A percentile compares a stretch with the other conserved stretches of the same genome.
These are phyloP conservation scores for Amanita exitialis DNA, from an alignment of 768 basidiomycete species.

Conservation along the genomic window DNA sequence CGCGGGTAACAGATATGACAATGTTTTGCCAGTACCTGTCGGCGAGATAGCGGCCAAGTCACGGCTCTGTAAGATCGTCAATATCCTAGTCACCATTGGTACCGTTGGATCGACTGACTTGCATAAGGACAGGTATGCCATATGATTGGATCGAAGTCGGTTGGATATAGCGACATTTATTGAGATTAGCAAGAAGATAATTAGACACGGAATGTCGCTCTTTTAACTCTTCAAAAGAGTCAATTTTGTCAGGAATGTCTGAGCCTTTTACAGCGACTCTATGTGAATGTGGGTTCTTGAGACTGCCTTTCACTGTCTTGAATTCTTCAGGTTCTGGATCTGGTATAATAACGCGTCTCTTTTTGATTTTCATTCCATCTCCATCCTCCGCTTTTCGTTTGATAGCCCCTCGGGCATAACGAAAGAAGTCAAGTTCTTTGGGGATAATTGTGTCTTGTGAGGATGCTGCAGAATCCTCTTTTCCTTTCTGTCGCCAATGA, in stretches of 20 bases:
- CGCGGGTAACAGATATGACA: constrained; percentile 83
- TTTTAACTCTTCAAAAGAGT: constrained; percentile 49
- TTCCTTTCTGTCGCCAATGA: constrained; percentile 11
- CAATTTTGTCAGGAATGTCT: constrained; percentile 49
- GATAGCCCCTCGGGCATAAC: constrained; percentile 52
- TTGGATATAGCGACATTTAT: constrained; percentile 42
- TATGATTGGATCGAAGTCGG: constrained; percentile 82
- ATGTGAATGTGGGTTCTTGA: constrained; percentile 26
- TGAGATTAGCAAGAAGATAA: constrained; percentile 56
- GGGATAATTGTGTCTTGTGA: constrained; percentile 43
- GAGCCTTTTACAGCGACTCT: constrained; percentile 69
- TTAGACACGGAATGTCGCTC: constrained; percentile 49
- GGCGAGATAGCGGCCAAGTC: constrained; percentile 94
- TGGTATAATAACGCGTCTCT: constrained; percentile 19
- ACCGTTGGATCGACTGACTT: constrained; percentile 33
- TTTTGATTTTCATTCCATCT: constrained; percentile 20
- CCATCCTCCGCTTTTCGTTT: constrained; percentile 39
- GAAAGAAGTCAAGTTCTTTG: constrained; percentile 85
- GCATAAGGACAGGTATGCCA: constrained; percentile 70
- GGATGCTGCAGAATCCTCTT: constrained; percentile 11
- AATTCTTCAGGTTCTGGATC: constrained; percentile 6
- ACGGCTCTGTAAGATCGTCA: constrained; percentile 37
- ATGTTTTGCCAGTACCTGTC: constrained; percentile 95
- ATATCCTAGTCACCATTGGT: not conserved
- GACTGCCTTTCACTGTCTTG: not conserved